These are phyloP conservation scores for Penicillium sp. DNA, from an alignment of 2,329 filamentous ascomycete species.

Conservation along the genomic window DNA sequence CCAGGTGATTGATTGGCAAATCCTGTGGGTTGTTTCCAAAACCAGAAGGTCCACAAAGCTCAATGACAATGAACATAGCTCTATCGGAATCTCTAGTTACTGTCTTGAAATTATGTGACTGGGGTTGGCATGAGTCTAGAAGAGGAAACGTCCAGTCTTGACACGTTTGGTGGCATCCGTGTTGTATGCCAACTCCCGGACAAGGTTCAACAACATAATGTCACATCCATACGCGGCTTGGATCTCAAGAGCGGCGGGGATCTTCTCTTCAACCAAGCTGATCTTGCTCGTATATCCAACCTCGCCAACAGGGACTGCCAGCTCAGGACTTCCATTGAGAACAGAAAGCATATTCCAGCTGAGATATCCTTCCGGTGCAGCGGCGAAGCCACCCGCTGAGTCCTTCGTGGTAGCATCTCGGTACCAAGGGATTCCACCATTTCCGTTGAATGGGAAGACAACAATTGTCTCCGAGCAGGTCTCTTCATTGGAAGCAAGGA, in stretches of 20 bases:
- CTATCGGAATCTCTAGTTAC: too few species aligned
- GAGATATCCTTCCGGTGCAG: background rate
- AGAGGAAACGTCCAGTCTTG: background rate
- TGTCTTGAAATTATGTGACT: too few species aligned
- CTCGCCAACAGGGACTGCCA: slow-evolving; percentile 32
- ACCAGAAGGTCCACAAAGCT: too few species aligned
- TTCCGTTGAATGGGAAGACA: background rate
- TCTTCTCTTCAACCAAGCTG: slow-evolving; percentile 50
- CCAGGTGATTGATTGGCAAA: too few species aligned
- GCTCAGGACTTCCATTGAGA: background rate
- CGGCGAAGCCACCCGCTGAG: background rate
- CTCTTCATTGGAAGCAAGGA: background rate
- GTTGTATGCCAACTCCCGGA: slow-evolving; percentile 47
- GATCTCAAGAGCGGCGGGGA: slow-evolving; percentile 61
- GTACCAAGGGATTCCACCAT: background rate
- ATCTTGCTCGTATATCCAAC: slow-evolving; percentile 27
- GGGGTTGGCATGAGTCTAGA: background rate
- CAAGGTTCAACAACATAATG: slow-evolving; percentile 57
- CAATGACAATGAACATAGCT: too few species aligned
- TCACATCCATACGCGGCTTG: slow-evolving; percentile 63
- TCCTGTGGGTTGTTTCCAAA: too few species aligned
- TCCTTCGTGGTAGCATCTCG: background rate
- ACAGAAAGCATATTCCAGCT: background rate
- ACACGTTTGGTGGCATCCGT: background rate
- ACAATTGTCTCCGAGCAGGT: background rate